Evolutionary conservation across 2,329 filamentous ascomycete genomes (phyloP), one percentile per base, ranked within the genome.

Genomic region (Diplodia sapinea): DNA sequence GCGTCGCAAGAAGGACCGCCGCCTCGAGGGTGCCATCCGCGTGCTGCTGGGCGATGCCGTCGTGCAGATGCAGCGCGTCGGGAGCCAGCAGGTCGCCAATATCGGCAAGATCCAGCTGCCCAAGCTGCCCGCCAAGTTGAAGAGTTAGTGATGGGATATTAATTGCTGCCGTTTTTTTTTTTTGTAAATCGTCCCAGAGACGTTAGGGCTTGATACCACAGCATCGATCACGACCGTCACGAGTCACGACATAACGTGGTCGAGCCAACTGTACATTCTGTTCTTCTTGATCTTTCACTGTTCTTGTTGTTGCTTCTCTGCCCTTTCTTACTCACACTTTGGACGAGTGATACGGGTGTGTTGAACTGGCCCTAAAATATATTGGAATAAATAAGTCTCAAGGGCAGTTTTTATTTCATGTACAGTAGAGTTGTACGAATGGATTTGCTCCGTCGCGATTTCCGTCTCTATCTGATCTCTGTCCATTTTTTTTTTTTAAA

Each of bases 21-120:
- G 91, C 68, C 77, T 94, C 1, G 91, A 94, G 75, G 91, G 91
- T 70, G 83, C 91, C n/a, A 86, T 93, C 3, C 82, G 91, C 56
- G 87, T 89, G 0, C 82, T 88, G 15, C 75, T 93, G 11, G 82
- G 82, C 0, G 82, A 83, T 73, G 78, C 77, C 0, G 76, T 79
- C 13, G 77, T 75, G 71, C 80, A 74, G 68, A 73, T 80, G 26
- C 73, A 75, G 68, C 77, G 72, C 65, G 76, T 77, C 4, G 73
- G 77, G 2, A 74, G 74, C 3, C 70, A 66, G 50, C 70, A 72
- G 55, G 69, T 69, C 26, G 63, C 68, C 31, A 68, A 51, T 15
- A 65, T 76, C 15, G 71, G 71, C 2, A 73, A 69, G 67, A 71
- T 73, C 4, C 73, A 74, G 50, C 29, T 77, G 55, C 71, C 73